Conservation (phyloP, 2,329 filamentous ascomycete genomes). For the Periconia sp. region DNA sequence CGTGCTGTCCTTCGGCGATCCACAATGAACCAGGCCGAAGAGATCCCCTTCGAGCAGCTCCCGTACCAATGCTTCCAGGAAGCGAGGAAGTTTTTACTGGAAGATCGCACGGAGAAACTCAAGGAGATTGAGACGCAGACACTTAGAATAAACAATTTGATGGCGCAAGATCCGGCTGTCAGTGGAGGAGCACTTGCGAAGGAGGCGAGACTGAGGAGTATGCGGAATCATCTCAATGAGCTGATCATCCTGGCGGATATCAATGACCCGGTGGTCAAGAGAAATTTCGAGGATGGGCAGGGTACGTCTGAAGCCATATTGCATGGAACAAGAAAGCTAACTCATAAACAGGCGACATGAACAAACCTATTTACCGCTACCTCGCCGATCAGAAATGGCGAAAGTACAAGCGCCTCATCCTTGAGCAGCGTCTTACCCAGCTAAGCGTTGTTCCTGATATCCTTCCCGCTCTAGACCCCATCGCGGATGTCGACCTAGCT, state of each 20-base stretch:
- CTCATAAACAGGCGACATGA: constrained; percentile 80
- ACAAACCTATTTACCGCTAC: constrained; percentile 92
- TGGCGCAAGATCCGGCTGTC: constrained; percentile 63
- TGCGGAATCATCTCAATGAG: constrained; percentile 74
- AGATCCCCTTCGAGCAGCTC: constrained; percentile 88
- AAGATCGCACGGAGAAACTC: constrained; percentile 83
- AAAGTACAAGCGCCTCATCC: constrained; percentile 76
- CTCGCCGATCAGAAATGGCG: constrained; percentile 90
- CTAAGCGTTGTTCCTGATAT: constrained; percentile 90
- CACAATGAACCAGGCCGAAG: constrained; percentile 59
- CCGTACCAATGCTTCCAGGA: constrained; percentile 99
- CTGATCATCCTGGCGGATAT: constrained; percentile 91
- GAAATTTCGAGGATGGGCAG: constrained; percentile 87
- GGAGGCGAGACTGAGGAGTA: constrained; percentile 69
- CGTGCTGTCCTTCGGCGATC: constrained; percentile 56
- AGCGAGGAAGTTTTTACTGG: constrained; percentile 80
- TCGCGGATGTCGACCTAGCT: constrained; percentile 79
- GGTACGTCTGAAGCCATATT: constrained; percentile 63
- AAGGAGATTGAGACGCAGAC: constrained; percentile 71
- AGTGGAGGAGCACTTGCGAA: constrained; percentile 70
- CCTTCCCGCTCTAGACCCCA: constrained; percentile 77
- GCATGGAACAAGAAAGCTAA: constrained; percentile 9
- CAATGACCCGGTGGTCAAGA: constrained; percentile 93
- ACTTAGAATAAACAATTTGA: constrained; percentile 70
- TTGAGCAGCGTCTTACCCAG: constrained; percentile 84